phyloP scores from a whole-genome alignment of 495 filamentous ascomycete genomes.

The Penicillium subrubescens region DNA sequence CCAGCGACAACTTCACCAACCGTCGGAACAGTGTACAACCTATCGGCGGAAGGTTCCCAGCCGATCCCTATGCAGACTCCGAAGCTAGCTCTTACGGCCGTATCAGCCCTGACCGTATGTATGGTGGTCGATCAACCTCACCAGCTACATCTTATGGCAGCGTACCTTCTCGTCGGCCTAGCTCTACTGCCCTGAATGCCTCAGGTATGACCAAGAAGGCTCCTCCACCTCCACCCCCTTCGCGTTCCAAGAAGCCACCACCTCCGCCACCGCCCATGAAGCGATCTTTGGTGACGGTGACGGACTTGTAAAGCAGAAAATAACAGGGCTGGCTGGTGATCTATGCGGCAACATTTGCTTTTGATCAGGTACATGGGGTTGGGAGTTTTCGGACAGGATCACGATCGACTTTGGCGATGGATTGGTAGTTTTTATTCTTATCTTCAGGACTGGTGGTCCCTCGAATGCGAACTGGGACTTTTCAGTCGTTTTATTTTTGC shows the following conservation, averaged over 20 bases:
- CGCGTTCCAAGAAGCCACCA: constrained; percentile 73
- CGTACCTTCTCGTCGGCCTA: constrained; percentile 57
- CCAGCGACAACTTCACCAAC: constrained; percentile 56
- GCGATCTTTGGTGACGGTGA: constrained; percentile 40
- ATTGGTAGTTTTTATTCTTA: constrained; percentile 7
- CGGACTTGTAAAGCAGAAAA: constrained; percentile 23
- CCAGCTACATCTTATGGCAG: constrained; percentile 66
- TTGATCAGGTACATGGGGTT: constrained; percentile 15
- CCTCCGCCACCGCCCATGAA: constrained; percentile 60
- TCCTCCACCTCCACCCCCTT: constrained; percentile 82
- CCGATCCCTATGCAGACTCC: constrained; percentile 66
- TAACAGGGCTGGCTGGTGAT: background rate
- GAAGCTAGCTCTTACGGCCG: constrained; percentile 56
- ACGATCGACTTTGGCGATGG: background rate
- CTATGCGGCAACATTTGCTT: constrained; percentile 3
- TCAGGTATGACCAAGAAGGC: constrained; percentile 60
- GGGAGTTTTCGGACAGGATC: constrained; percentile 14
- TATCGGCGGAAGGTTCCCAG: constrained; percentile 42
- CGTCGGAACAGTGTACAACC: constrained; percentile 46
- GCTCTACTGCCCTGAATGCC: constrained; percentile 48
- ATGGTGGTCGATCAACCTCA: constrained; percentile 56
- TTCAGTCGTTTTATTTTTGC: constrained; percentile 1
- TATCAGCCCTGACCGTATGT: constrained; percentile 61
- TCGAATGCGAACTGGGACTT: background rate
- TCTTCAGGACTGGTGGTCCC: background rate